Evolutionary conservation across 768 basidiomycete genomes (phyloP), one percentile per base, ranked within the genome.

Genomic region (Amanita jacksonii): DNA sequence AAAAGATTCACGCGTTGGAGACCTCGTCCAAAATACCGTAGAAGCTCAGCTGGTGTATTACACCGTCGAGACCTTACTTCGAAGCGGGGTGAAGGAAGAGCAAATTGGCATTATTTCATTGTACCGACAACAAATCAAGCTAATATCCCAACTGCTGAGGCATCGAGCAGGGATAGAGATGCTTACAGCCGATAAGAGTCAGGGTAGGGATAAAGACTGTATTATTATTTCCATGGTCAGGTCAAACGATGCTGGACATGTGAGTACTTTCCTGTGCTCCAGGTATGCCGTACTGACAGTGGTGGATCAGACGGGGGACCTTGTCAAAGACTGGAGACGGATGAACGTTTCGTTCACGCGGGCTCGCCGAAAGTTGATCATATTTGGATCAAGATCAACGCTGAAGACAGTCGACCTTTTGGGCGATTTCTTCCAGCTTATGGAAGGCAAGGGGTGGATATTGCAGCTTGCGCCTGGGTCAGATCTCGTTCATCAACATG

Each of bases 321-420:
- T 99, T 2, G 68, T 98, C 19, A 89, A 85, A 53, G 96, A 99
- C 58, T 97, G 94, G 93, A 73, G 96, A 28, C 65, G 96, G 25
- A 82, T 97, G 72, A 99, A 99, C 56, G 96, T 99, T 13, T 85
- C 91, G 5, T 90, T 98, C 60, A 97, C 94, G 1, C 82, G 96
- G 12, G 94, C 93, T 0, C 79, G 83, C 43, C 76, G 77, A 25
- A 99, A 99, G 64, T 67, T 99, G 2, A 70, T 97, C 60, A 83
- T 99, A 46, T 72, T 99, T 53, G 94, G 96, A 3, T 93, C 90
- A 0, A 72, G 82, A 32, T 74, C 65, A 54, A 99, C 94, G 1
- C 69, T 99, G 8, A 59, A 74, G 32, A 57, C 60, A 20, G 73
- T 76, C 0, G 61, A 77, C 0, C 60, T 96, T 23, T 64, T 98